A percentile compares a stretch with the other conserved stretches of the same genome.
phyloP scores from a whole-genome alignment of 1,139 yeast species.

The Kluyveromyces marxianus region DNA sequence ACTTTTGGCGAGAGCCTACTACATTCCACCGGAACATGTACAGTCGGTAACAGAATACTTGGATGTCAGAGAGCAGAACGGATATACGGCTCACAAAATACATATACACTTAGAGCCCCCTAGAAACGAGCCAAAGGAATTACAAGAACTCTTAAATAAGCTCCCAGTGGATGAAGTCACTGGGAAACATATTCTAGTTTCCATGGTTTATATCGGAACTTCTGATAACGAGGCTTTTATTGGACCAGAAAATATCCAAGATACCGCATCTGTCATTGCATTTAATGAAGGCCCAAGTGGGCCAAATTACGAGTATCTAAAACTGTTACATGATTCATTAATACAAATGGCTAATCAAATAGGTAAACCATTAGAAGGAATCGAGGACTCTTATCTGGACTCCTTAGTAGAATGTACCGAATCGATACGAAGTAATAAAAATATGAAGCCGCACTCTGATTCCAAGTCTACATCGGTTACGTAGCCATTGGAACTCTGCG shows the following conservation, averaged over 20 bases:
- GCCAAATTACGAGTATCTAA: conserved; percentile 62
- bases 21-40: conserved; percentile 62
- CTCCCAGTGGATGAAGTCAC: conserved; percentile 30
- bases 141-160: conserved; percentile 20
- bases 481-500: too few relatives aligned
- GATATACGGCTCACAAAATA: conserved; percentile 67
- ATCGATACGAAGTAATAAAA: not conserved
- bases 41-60: conserved; percentile 56
- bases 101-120: conserved; percentile 48
- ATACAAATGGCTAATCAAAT: conserved; percentile 23
- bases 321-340: conserved; percentile 47
- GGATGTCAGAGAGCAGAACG: conserved; percentile 82
- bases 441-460: not conserved
- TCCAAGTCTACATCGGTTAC: too few relatives aligned
- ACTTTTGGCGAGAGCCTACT: conserved; percentile 81
- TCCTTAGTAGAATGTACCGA: conserved; percentile 2
- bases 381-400: conserved; percentile 8
- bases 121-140: conserved; percentile 22
- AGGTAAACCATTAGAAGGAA: not conserved
- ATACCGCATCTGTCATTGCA: conserved; percentile 56
- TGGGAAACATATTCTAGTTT: conserved; percentile 41
- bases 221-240: conserved; percentile 72
- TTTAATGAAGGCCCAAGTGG: conserved; percentile 74
- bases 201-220: conserved; percentile 78
- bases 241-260: conserved; percentile 60